Evolutionary conservation across 2,329 filamentous ascomycete species (phyloP).

Genomic region (Alternaria gaisen): DNA sequence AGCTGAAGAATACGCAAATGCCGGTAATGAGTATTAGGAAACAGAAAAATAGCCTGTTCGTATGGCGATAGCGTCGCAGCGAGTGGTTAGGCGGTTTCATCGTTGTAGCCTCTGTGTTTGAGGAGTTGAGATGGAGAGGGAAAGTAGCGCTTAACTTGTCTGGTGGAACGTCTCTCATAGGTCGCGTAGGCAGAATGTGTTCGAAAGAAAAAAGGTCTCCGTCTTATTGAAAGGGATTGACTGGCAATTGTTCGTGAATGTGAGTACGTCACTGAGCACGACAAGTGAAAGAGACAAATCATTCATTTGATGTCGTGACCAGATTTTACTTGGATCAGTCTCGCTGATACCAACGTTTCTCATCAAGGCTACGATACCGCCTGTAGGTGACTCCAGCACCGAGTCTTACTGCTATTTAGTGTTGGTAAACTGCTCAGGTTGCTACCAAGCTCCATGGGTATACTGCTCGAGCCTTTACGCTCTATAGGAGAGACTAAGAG

Average conservation of each 20-base stretch:
- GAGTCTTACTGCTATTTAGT: not conserved
- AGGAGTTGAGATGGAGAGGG: not conserved
- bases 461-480: not conserved
- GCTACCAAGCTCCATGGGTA: not conserved
- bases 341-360: slow-evolving; percentile 10
- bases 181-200: not conserved
- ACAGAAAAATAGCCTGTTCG: not conserved
- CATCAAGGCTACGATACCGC: not conserved
- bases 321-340: slow-evolving; percentile 30
- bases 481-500: not conserved
- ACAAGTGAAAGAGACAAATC: not conserved
- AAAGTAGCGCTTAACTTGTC: not conserved
- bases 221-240: not conserved
- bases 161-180: not conserved
- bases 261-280: not conserved
- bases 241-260: not conserved
- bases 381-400: not conserved
- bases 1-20: not conserved
- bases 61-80: not conserved
- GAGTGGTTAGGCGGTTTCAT: not conserved
- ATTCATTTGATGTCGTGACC: slow-evolving; percentile 11
- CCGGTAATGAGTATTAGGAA: not conserved
- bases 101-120: not conserved
- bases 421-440: not conserved
- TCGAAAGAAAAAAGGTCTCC: not conserved